Evolutionary conservation across 208 protist genomes (phyloP).

Genomic region (Acanthamoeba castellanii): DNA sequence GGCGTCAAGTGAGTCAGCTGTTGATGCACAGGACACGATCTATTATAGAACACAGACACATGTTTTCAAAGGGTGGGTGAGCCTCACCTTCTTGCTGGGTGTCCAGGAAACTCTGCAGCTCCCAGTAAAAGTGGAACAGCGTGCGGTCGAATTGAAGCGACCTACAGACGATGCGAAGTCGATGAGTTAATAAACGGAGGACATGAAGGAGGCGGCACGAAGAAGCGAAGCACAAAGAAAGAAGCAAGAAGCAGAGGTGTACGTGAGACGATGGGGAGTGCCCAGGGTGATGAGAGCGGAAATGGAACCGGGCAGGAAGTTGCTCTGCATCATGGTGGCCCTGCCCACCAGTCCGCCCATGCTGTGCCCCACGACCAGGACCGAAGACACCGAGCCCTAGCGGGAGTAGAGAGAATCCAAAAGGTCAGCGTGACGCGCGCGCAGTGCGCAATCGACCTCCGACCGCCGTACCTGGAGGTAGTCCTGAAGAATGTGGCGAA

Average conservation of each 20-base stretch:
- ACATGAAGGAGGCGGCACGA: too few relatives aligned
- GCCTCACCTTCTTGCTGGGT: background rate
- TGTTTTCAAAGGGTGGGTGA: background rate
- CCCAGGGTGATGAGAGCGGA: conserved; percentile 17
- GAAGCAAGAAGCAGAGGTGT: background rate
- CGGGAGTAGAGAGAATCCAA: background rate
- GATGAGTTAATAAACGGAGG: background rate
- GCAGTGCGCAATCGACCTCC: background rate
- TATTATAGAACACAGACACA: too few relatives aligned
- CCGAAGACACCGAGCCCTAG: background rate
- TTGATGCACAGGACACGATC: too few relatives aligned
- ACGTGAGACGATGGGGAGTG: conserved; percentile 22
- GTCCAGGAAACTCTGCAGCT: background rate
- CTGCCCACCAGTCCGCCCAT: conserved; percentile 7
- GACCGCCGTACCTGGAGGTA: background rate
- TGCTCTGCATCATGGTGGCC: conserved; percentile 5
- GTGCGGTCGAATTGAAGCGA: background rate
- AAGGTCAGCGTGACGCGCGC: background rate
- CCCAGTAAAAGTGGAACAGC: background rate
- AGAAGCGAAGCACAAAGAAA: too few relatives aligned
- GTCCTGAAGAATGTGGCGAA: background rate
- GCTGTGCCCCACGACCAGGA: conserved; percentile 19
- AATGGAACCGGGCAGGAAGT: background rate
- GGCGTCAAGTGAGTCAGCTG: background rate
- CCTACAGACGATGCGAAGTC: background rate